Percentiles rank a stretch among this genome's conserved stretches.
These are phyloP conservation scores for Hanseniaspora vineae DNA, from an alignment of 805 yeast species.

Conservation along the genomic window DNA sequence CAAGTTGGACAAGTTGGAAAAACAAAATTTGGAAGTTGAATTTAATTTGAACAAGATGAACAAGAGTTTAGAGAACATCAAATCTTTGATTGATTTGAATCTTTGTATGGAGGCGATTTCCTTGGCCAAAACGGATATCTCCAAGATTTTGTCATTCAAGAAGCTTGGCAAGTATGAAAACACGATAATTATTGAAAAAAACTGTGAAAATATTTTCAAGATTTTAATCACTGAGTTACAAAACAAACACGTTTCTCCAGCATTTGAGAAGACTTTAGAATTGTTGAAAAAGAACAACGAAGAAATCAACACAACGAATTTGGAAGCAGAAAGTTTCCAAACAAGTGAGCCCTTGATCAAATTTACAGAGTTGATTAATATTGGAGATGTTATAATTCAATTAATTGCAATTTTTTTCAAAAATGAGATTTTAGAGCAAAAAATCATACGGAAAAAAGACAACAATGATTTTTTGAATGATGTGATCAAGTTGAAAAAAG, in stretches of 20 bases:
- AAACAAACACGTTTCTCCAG: constrained; percentile 64
- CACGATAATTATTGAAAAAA: constrained; percentile 18
- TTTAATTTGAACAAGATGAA: constrained; percentile 70
- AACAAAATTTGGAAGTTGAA: constrained; percentile 43
- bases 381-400: constrained; percentile 85
- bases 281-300: constrained; percentile 67
- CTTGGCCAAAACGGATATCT: constrained; percentile 51
- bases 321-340: constrained; percentile 20
- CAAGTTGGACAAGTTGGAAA: constrained; percentile 14
- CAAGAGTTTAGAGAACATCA: constrained; percentile 62
- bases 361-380: constrained; percentile 82
- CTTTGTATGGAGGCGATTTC: constrained; percentile 60
- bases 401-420: constrained; percentile 85
- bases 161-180: constrained; percentile 13
- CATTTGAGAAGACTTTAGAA: constrained; percentile 68
- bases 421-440: constrained; percentile 51
- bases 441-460: constrained; percentile 23
- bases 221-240: constrained; percentile 52
- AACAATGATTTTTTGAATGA: constrained; percentile 69
- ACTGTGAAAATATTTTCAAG: constrained; percentile 52
- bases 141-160: constrained; percentile 38
- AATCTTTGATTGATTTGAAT: constrained; percentile 68
- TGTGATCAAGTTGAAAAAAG: constrained; percentile 66
- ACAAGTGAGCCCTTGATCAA: constrained; percentile 73
- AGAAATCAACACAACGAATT: constrained; percentile 22